phyloP scores from a whole-genome alignment of 495 filamentous ascomycete species.

The Daldinia loculata region DNA sequence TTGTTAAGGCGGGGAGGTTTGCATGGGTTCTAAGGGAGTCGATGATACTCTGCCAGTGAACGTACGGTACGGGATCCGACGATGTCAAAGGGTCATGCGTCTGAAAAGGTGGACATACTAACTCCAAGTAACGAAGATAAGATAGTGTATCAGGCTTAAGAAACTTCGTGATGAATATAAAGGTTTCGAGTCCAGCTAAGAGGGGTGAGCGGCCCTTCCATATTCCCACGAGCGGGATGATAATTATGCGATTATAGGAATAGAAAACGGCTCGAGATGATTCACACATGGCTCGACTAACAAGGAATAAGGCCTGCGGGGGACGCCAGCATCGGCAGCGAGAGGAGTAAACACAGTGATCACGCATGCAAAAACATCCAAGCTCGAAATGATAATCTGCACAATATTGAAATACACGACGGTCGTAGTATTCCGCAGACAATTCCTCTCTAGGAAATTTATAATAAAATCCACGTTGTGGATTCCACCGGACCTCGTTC shows the following conservation, averaged over 20 bases:
- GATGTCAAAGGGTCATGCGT: background rate
- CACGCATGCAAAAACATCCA: background rate
- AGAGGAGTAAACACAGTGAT: background rate
- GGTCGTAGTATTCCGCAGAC: background rate
- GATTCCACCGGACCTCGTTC: background rate
- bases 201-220: background rate
- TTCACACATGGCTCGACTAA: background rate
- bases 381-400: background rate
- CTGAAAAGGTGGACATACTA: background rate
- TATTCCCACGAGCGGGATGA: background rate
- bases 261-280: background rate
- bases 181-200: background rate
- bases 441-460: background rate
- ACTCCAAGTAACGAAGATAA: background rate
- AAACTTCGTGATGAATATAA: background rate
- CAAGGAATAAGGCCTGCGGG: background rate
- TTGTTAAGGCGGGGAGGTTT: background rate
- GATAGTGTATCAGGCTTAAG: background rate
- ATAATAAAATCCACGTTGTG: background rate
- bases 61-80: background rate
- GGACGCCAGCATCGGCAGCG: background rate
- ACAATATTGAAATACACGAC: background rate
- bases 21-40: background rate
- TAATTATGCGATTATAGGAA: background rate
- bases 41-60: background rate